phyloP scores from a whole-genome alignment of 148 eudicot genomes.

The Arbutus unedo region DNA sequence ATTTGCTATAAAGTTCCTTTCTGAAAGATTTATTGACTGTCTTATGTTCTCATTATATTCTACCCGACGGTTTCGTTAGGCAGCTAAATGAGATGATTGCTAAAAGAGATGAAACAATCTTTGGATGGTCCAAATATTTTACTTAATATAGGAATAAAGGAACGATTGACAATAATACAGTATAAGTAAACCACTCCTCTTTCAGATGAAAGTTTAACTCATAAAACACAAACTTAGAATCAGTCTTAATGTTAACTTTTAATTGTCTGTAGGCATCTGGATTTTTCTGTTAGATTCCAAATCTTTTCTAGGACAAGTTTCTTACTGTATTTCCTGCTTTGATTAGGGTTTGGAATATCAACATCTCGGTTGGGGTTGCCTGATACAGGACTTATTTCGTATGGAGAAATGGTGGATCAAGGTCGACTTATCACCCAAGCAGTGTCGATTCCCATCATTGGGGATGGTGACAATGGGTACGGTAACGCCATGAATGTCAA shows the following conservation, averaged over 20 bases:
- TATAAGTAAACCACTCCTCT: not conserved
- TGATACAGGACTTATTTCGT: constrained; percentile 83
- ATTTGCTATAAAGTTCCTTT: not conserved
- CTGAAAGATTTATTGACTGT: not conserved
- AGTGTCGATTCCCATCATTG: constrained; percentile 86
- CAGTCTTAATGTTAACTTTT: not conserved
- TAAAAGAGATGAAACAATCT: not conserved
- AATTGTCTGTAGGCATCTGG: not conserved
- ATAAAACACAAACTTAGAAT: not conserved
- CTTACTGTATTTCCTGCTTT: constrained; percentile 14
- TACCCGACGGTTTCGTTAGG: not conserved
- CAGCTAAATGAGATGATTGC: not conserved
- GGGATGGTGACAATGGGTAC: constrained; percentile 95
- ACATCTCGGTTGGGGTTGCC: constrained; percentile 92
- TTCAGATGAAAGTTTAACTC: not conserved
- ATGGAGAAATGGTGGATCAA: constrained; percentile 96
- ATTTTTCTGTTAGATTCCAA: not conserved
- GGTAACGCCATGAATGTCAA: constrained; percentile 96
- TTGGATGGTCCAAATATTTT: not conserved
- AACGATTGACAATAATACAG: not conserved
- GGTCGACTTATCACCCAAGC: constrained; percentile 79
- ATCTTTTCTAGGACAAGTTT: not conserved
- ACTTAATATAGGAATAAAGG: not conserved
- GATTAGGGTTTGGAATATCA: constrained; percentile 81
- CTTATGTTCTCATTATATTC: not conserved